Conservation (phyloP, 2,329 filamentous ascomycete genomes). For the Exutisphaerella laricina region DNA sequence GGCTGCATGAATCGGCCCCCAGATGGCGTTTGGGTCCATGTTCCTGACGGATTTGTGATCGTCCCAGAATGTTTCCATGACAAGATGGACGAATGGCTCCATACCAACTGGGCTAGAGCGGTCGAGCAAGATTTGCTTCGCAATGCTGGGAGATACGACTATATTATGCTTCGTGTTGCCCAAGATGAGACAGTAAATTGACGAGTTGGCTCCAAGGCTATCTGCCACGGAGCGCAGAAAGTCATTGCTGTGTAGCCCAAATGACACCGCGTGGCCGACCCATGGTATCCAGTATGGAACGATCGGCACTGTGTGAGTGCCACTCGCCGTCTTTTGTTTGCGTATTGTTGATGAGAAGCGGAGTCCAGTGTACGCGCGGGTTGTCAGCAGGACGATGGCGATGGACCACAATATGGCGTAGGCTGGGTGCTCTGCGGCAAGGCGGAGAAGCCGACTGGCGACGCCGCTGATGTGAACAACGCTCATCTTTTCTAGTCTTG, state of each 20-base stretch:
- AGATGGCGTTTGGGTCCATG: not conserved
- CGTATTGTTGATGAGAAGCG: not conserved
- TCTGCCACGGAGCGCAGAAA: not conserved
- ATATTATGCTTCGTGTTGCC: conserved; percentile 1
- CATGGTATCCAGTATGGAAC: conserved; percentile 3
- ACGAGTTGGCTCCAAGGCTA: not conserved
- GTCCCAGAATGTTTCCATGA: not conserved
- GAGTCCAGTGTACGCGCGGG: not conserved
- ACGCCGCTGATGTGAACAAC: not conserved
- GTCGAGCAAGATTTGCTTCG: not conserved
- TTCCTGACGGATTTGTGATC: not conserved
- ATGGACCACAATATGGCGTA: not conserved
- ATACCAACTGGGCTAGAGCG: not conserved
- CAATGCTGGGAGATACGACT: not conserved
- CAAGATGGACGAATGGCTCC: not conserved
- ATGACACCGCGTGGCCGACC: not conserved
- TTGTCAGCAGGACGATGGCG: not conserved
- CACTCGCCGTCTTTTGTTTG: not conserved
- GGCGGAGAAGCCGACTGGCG: not conserved
- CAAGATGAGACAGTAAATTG: not conserved
- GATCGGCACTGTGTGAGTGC: not conserved
- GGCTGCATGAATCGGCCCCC: not conserved
- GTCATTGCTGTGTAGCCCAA: not conserved
- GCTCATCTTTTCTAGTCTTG: too few species aligned
- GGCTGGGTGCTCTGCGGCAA: not conserved